Evolutionary conservation across 352 stramenopile species (phyloP).

Genomic region (Phytophthora pisi): DNA sequence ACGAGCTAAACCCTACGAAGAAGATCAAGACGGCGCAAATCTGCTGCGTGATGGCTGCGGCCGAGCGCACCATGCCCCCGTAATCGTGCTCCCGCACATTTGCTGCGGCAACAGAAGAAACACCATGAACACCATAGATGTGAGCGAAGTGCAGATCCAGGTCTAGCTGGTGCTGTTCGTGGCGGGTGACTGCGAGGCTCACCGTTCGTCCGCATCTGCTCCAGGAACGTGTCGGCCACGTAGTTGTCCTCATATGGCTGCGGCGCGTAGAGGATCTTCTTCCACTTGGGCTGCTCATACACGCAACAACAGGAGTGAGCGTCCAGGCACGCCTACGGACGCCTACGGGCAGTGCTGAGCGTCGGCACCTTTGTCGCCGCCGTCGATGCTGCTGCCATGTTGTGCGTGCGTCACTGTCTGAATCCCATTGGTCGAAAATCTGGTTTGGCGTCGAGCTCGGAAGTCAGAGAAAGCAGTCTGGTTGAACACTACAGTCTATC

Average conservation of each 20-base stretch:
- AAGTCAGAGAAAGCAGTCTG: too few relatives aligned
- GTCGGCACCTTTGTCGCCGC: constrained; percentile 21
- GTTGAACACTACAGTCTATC: too few relatives aligned
- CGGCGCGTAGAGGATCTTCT: constrained; percentile 88
- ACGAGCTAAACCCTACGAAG: constrained; percentile 53
- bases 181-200: constrained; percentile 2
- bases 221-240: constrained; percentile 89
- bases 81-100: constrained; percentile 88
- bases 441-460: neutral
- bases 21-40: constrained; percentile 90
- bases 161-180: neutral
- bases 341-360: neutral
- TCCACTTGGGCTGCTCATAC: constrained; percentile 52
- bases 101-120: constrained; percentile 34
- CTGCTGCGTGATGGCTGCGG: constrained; percentile 88
- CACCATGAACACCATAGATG: neutral
- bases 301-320: constrained; percentile 4
- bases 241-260: constrained; percentile 93
- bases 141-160: neutral
- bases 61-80: constrained; percentile 83
- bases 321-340: neutral
- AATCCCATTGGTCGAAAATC: constrained; percentile 23
- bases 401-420: neutral
- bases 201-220: constrained; percentile 92
- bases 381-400: constrained; percentile 9